A percentile compares a stretch with the other conserved stretches of the same genome.
Evolutionary conservation across 768 basidiomycete genomes (phyloP).

Genomic region (Termitomyces titanicus): DNA sequence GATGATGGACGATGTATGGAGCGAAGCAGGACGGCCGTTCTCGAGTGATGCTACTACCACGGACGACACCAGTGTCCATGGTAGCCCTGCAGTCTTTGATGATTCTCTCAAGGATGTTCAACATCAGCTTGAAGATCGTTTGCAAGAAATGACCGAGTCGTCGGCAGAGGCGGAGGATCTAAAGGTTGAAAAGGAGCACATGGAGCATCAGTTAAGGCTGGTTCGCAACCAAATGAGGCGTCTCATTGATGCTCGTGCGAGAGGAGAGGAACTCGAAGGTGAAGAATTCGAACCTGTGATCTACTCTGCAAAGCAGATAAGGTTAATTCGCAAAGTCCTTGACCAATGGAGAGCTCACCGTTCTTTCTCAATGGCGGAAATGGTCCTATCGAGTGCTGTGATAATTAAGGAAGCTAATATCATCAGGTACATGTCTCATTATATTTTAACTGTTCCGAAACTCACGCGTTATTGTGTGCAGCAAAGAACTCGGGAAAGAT

Average conservation of each 20-base stretch:
- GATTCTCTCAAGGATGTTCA: slow-evolving; percentile 68
- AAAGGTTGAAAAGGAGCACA: slow-evolving; percentile 87
- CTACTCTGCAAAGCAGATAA: slow-evolving; percentile 77
- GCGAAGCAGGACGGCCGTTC: slow-evolving; percentile 78
- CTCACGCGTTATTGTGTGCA: slow-evolving; percentile 26
- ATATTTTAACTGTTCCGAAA: neutral
- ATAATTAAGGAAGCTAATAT: slow-evolving; percentile 93
- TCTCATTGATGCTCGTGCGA: slow-evolving; percentile 69
- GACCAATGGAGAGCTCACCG: slow-evolving; percentile 83
- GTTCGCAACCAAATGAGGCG: slow-evolving; percentile 82
- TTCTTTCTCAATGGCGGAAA: slow-evolving; percentile 91
- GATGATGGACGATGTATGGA: slow-evolving; percentile 79
- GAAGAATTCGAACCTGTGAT: slow-evolving; percentile 75
- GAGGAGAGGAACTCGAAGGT: slow-evolving; percentile 70
- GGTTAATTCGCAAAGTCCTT: slow-evolving; percentile 78
- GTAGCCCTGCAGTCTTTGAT: slow-evolving; percentile 61
- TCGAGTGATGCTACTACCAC: slow-evolving; percentile 70
- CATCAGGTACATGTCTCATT: slow-evolving; percentile 54
- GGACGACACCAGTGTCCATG: slow-evolving; percentile 78
- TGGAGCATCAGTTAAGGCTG: slow-evolving; percentile 83
- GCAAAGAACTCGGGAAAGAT: slow-evolving; percentile 83
- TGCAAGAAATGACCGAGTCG: slow-evolving; percentile 53
- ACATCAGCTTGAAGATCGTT: slow-evolving; percentile 68
- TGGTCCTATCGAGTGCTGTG: slow-evolving; percentile 79
- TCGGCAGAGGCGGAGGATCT: slow-evolving; percentile 77